A percentile compares a stretch with the other conserved stretches of the same genome.
These are phyloP conservation scores for Solanum phureja DNA, from an alignment of 257 asterid genomes.

Conservation along the genomic window DNA sequence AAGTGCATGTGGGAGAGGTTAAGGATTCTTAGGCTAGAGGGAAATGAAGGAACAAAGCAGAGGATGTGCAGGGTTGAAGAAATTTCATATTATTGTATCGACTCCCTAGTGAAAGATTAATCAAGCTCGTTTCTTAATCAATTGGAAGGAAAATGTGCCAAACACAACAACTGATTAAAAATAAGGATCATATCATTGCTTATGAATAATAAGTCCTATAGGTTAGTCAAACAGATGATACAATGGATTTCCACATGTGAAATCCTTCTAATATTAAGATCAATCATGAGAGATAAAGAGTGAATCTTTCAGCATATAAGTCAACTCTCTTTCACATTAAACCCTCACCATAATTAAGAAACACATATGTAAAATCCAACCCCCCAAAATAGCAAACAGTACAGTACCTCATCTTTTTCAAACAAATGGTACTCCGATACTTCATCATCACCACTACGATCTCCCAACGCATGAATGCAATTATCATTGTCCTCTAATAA, in stretches of 20 bases:
- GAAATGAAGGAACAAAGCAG: background rate
- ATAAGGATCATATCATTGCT: background rate
- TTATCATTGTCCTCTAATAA: constrained; percentile 45
- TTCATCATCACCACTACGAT: constrained; percentile 38
- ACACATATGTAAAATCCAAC: background rate
- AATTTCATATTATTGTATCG: background rate
- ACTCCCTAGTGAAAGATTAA: background rate
- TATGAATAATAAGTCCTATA: background rate
- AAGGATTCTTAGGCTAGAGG: background rate
- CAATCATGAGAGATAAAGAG: background rate
- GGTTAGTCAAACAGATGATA: background rate
- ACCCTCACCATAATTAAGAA: background rate
- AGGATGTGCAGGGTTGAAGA: background rate
- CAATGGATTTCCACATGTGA: background rate
- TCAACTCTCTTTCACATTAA: background rate
- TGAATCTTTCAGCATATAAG: background rate
- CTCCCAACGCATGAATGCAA: constrained; percentile 17
- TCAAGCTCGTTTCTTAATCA: background rate
- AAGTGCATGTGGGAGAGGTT: background rate
- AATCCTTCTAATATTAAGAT: background rate
- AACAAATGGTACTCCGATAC: constrained; percentile 69
- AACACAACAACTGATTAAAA: background rate
- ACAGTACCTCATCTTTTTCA: constrained; percentile 65
- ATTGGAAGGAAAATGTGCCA: background rate
- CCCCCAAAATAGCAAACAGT: background rate